phyloP scores from a whole-genome alignment of 2,329 filamentous ascomycete species.

The Xylariaceae sp. region DNA sequence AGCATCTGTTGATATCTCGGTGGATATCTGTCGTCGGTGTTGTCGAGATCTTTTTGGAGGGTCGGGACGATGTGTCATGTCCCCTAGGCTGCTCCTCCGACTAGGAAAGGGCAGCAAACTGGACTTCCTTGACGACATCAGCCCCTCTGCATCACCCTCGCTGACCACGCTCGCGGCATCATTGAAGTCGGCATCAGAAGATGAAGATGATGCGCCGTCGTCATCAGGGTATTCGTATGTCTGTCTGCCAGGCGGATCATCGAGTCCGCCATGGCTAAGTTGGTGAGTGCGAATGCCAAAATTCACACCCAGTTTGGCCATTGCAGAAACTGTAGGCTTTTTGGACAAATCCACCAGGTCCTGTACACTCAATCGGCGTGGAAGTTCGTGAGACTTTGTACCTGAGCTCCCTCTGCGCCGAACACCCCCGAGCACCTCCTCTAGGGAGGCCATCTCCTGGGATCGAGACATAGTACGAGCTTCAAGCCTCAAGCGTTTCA shows the following conservation, averaged over 20 bases:
- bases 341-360: slow-evolving; percentile 56
- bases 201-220: slow-evolving; percentile 11
- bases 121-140: slow-evolving; percentile 23
- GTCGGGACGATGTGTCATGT: too few relatives aligned
- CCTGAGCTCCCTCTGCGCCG: slow-evolving; percentile 35
- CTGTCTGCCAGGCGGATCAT: slow-evolving; percentile 15
- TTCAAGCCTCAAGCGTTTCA: slow-evolving; percentile 48
- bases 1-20: too few relatives aligned
- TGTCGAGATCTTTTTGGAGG: too few relatives aligned
- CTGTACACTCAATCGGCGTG: slow-evolving; percentile 40
- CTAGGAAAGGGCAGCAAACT: slow-evolving; percentile 13
- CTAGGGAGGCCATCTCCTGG: slow-evolving; percentile 36
- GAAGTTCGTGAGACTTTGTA: slow-evolving; percentile 26
- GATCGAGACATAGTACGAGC: slow-evolving; percentile 30
- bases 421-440: slow-evolving; percentile 36
- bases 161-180: slow-evolving; percentile 32
- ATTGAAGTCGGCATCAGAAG: slow-evolving; percentile 27
- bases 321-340: slow-evolving; percentile 45
- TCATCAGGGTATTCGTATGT: slow-evolving; percentile 15
- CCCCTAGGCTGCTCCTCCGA: slow-evolving; percentile 34
- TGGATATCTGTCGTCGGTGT: too few relatives aligned
- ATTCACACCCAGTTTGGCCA: slow-evolving; percentile 54
- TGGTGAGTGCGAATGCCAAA: slow-evolving; percentile 71
- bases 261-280: slow-evolving; percentile 54
- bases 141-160: slow-evolving; percentile 32